Conservation (phyloP, 83 land plant genomes). For the Isoetes engelmannii region DNA sequence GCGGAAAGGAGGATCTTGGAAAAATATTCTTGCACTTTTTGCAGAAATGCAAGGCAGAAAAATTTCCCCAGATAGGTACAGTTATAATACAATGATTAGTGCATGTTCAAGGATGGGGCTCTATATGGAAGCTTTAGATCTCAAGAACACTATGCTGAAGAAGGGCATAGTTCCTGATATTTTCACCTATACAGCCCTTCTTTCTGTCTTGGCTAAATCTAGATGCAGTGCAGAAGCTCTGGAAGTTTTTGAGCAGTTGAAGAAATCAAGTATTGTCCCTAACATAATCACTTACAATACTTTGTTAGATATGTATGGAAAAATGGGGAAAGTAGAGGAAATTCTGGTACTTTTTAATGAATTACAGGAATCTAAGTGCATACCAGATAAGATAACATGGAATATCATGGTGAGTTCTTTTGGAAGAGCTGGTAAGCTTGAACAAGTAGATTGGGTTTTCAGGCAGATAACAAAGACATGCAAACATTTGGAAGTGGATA, state of each 20-base stretch:
- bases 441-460: constrained; percentile 63
- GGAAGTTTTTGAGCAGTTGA: constrained; percentile 65
- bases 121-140: constrained; percentile 53
- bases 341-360: constrained; percentile 89
- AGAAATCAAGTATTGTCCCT: constrained; percentile 48
- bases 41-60: constrained; percentile 72
- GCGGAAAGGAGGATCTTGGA: constrained; percentile 52
- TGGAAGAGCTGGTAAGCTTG: constrained; percentile 81
- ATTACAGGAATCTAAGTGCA: constrained; percentile 31
- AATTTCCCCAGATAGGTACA: constrained; percentile 50
- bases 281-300: constrained; percentile 85
- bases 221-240: constrained; percentile 62
- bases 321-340: constrained; percentile 52
- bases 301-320: constrained; percentile 81
- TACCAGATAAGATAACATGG: constrained; percentile 89
- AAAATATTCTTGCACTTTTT: constrained; percentile 61
- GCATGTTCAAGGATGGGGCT: constrained; percentile 81
- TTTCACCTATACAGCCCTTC: constrained; percentile 73
- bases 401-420: constrained; percentile 65
- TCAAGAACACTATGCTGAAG: constrained; percentile 57
- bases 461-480: constrained; percentile 89
- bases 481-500: constrained; percentile 72
- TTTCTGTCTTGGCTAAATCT: constrained; percentile 70
- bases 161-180: constrained; percentile 84
- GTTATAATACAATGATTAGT: constrained; percentile 82